These are phyloP conservation scores for Boletus coffeatus DNA, from an alignment of 1,284 basidiomycete species.

Conservation along the genomic window DNA sequence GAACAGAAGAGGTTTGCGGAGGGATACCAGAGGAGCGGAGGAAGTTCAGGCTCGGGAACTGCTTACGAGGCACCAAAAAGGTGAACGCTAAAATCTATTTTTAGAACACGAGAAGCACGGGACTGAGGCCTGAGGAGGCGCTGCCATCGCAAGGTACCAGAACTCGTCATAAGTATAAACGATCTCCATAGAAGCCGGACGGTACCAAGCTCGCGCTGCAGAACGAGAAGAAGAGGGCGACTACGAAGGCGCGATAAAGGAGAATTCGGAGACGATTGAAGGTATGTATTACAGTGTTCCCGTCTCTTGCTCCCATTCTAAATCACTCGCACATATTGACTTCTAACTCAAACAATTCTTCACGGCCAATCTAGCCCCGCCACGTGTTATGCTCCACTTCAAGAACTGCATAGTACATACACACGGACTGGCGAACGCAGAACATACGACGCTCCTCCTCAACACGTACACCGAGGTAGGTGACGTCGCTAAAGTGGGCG, in stretches of 20 bases:
- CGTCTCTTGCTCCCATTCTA: not conserved
- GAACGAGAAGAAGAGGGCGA: constrained; percentile 61
- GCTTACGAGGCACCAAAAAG: too few species aligned
- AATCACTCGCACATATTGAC: not conserved
- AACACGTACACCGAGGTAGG: constrained; percentile 98
- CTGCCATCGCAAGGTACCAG: too few species aligned
- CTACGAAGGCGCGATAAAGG: constrained; percentile 89
- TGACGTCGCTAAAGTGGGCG: constrained; percentile 84
- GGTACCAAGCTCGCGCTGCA: too few species aligned
- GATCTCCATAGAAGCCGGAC: too few species aligned
- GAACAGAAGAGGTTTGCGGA: too few species aligned
- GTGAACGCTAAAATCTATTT: too few species aligned
- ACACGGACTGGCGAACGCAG: constrained; percentile 86
- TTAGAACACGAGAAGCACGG: too few species aligned
- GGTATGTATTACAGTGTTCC: constrained; percentile 36
- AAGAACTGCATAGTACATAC: constrained; percentile 76
- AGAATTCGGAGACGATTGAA: constrained; percentile 94
- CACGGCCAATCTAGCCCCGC: constrained; percentile 93
- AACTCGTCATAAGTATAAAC: too few species aligned
- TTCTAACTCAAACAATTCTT: constrained; percentile 64
- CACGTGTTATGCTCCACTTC: constrained; percentile 85
- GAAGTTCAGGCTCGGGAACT: too few species aligned
- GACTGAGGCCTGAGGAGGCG: too few species aligned
- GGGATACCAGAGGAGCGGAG: too few species aligned
- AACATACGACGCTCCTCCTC: constrained; percentile 93